Evolutionary conservation across 768 basidiomycete genomes (phyloP).

Genomic region (Boletus bicolor): DNA sequence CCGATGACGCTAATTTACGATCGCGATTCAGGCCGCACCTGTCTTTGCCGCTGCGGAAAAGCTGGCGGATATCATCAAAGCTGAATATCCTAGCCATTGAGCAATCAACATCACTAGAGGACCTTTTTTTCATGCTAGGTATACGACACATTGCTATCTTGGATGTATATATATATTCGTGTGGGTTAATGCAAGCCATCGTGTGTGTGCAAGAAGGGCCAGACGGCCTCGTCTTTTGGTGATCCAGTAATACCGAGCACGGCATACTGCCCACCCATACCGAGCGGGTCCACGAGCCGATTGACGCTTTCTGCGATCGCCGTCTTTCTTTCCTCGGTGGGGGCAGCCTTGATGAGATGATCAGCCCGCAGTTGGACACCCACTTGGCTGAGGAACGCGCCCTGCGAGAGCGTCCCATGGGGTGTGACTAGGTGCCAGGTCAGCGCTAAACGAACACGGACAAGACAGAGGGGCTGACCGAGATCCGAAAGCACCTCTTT

Average conservation of each 20-base stretch:
- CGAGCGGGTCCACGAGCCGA: constrained; percentile 69
- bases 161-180: not conserved
- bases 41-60: constrained; percentile 35
- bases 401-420: constrained; percentile 75
- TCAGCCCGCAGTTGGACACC: constrained; percentile 68
- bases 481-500: constrained; percentile 68
- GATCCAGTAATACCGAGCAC: constrained; percentile 55
- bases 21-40: constrained; percentile 22
- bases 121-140: not conserved
- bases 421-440: constrained; percentile 31
- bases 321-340: constrained; percentile 44
- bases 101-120: not conserved
- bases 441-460: constrained; percentile 1
- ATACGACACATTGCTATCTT: not conserved
- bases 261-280: constrained; percentile 90
- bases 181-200: not conserved
- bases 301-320: constrained; percentile 59
- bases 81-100: constrained; percentile 9
- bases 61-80: constrained; percentile 33
- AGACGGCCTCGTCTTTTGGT: constrained; percentile 18
- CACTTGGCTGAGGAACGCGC: constrained; percentile 73
- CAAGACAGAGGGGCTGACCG: constrained; percentile 42
- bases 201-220: constrained; percentile 30
- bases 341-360: constrained; percentile 51
- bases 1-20: not conserved